These are phyloP conservation scores for Striga asiatica DNA, from an alignment of 257 asterid genomes.

Conservation along the genomic window DNA sequence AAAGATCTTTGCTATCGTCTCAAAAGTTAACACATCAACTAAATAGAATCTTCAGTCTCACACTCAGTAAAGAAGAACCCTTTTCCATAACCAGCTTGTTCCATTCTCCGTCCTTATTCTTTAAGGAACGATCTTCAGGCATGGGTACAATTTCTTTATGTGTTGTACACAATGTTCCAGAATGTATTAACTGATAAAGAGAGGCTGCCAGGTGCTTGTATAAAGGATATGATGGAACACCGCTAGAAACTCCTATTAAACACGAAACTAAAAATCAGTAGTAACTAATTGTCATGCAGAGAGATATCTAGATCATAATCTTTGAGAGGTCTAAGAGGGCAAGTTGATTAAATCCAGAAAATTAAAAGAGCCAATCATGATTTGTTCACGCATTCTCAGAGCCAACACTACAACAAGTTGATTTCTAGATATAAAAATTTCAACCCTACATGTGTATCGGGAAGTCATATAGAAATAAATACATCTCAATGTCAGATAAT, in stretches of 20 bases:
- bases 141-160: conserved; percentile 16
- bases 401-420: neutral
- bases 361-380: neutral
- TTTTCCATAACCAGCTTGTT: conserved; percentile 29
- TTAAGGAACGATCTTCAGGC: conserved; percentile 23
- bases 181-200: conserved; percentile 33
- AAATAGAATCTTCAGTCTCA: conserved; percentile 13
- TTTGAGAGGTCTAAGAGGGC: neutral
- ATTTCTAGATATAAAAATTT: neutral
- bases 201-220: conserved; percentile 61
- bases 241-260: conserved; percentile 31
- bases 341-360: neutral
- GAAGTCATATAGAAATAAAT: neutral
- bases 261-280: conserved; percentile 6
- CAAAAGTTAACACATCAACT: conserved; percentile 2
- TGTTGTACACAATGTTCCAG: conserved; percentile 27
- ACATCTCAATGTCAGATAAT: neutral
- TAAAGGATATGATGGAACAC: conserved; percentile 62
- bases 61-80: conserved; percentile 43
- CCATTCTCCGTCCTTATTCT: conserved; percentile 40
- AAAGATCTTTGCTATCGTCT: conserved; percentile 2
- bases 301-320: neutral
- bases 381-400: neutral
- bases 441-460: neutral
- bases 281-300: neutral